Evolutionary conservation across 148 eudicot species (phyloP), one percentile per base, ranked within the genome.

Genomic region (Rhododendron henanense): DNA sequence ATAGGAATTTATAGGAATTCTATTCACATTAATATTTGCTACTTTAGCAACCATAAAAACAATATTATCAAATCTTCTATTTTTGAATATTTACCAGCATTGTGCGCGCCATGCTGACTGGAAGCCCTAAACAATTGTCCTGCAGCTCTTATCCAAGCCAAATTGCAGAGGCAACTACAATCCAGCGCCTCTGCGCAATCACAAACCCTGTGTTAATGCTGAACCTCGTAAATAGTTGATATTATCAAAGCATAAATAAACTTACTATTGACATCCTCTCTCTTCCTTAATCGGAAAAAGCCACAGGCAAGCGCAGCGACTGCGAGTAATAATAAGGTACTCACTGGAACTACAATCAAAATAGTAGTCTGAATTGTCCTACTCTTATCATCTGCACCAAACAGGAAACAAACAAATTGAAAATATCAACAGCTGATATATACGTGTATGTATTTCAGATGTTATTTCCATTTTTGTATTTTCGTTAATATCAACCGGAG

Each of bases 281-380:
- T 86, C 79, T 76, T 86, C 55, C 67, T 82, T 44, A 86, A 19
- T 45, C 2, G 51, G 81, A 14, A 84, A 53, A 41, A 81, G 44
- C 57, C 75, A 31, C 69, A 71, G 39, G 33, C 55, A 47, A 59
- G 44, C 1, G 6, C 63, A 28, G 44, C 5, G 44, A 39, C 44
- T 5, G 71, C n/a, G 28, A 89, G 15, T 35, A 89, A 18, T 65
- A 82, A 14, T 23, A 53, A 14, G 4, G 10, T 37, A 77, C 78
- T 88, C 47, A 28, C 23, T 41, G 74, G 25, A 84, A 84, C 80
- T n/a, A 86, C 74, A 39, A 89, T 41, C 25, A 37, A 57, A 16
- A 59, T 19, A 19, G 31, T 28, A 10, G 35, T 53, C 28, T 28
- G 41, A 50, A 51, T 2, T 50, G 63, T 47, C 16, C 2, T 14